Base-by-base conservation (phyloP, 2,329 filamentous ascomycete species). In the Alternaria sp. region DNA sequence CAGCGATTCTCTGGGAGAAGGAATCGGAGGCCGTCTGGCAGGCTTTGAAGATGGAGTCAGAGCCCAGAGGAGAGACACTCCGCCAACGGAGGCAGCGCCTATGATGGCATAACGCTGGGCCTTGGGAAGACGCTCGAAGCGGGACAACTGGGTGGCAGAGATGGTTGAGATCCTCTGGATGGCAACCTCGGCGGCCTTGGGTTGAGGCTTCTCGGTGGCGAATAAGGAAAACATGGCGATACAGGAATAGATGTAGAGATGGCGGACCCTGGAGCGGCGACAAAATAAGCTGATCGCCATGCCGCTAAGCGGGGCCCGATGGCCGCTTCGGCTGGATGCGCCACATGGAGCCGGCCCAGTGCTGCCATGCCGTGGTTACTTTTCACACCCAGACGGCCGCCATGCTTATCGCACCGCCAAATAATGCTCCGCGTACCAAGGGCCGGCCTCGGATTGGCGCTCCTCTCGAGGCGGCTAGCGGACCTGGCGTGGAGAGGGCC, bases 1-100 rank as follows among this genome's bases (percentile, higher is more conserved):
- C 7, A 69, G 34, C 1, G 70, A 70, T 2, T 68, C 59, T 31
- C 58, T 58, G 5, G 77, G 77, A 23, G 77, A 78, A 2, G 62
- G 56, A 37, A 72, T 65, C 1, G 65, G 59, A 34, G 54, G 56
- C 13, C 61, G 50, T 45, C 44, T 57, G 37, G 58, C 58, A 44
- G 68, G 28, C 49, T 56, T 54, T 48, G 70, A 61, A 11, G 67
- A 65, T 17, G 53, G 58, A 45, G 63, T 61, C 34, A 72, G 39
- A 33, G 70, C 63, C 44, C 62, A 65, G 45, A 71, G 60, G 11
- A 72, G 36, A n/a, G 70, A 48, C 26, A 72, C 63, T 24, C 68
- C 65, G 17, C 65, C 65, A 48, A 77, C 65, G 50, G 70, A 67
- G 51, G 69, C 71, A 37, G 65, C 69, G 36, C 70, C 71, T 44